Evolutionary conservation across 495 filamentous ascomycete genomes (phyloP).

Genomic region (Parathielavia appendiculata): DNA sequence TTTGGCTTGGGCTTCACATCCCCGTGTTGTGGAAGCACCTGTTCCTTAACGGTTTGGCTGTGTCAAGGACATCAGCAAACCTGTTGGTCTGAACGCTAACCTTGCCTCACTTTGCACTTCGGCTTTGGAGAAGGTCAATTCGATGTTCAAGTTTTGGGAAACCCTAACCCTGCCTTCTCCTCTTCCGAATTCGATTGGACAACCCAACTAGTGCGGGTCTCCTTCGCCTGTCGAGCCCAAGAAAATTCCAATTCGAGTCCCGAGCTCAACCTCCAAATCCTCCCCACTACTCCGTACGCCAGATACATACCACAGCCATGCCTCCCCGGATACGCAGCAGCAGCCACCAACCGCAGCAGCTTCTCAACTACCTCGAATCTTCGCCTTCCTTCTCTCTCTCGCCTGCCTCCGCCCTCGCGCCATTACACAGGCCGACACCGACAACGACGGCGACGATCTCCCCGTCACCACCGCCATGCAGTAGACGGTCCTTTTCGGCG

Average conservation of each 20-base stretch:
- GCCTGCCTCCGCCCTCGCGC: background rate
- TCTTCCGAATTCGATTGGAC: background rate
- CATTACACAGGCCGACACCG: slow-evolving; percentile 6
- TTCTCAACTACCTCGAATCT: slow-evolving; percentile 23
- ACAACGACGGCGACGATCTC: slow-evolving; percentile 5
- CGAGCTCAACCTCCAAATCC: slow-evolving; percentile 4
- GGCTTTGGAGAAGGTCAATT: too few species aligned
- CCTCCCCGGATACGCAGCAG: slow-evolving; percentile 30
- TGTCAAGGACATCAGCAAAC: too few species aligned
- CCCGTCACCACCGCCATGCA: slow-evolving; percentile 8
- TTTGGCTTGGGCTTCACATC: too few species aligned
- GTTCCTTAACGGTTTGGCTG: too few species aligned
- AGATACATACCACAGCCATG: slow-evolving; percentile 21
- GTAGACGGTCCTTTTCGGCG: slow-evolving; percentile 23
- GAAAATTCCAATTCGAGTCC: slow-evolving; percentile 17
- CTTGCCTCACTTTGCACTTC: too few species aligned
- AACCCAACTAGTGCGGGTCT: background rate
- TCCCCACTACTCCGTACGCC: slow-evolving; percentile 13
- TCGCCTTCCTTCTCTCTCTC: background rate
- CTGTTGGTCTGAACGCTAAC: too few species aligned
- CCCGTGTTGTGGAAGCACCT: too few species aligned
- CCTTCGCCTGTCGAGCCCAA: background rate
- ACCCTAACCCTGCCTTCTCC: background rate
- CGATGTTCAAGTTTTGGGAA: too few species aligned
- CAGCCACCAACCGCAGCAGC: slow-evolving; percentile 21